Evolutionary conservation across 176 grass and related monocot species (phyloP).

Genomic region (Juncus inflexus): DNA sequence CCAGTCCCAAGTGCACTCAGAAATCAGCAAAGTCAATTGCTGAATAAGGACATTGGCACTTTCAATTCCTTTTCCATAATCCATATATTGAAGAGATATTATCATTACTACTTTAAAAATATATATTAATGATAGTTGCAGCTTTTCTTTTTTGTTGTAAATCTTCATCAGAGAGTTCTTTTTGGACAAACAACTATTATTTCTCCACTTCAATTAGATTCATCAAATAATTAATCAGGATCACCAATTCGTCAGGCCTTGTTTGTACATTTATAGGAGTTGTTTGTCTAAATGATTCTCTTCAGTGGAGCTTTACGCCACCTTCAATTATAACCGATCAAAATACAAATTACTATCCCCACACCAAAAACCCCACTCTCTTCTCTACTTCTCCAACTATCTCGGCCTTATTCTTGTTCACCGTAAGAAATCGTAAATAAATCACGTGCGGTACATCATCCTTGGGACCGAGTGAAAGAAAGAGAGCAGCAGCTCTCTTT

Average conservation of each 20-base stretch:
- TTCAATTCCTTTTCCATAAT: no score
- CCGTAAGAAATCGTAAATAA: slow-evolving; percentile 9
- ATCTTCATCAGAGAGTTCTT: no score
- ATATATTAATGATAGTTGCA: no score
- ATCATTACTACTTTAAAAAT: no score
- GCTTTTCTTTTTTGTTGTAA: no score
- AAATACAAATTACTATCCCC: slow-evolving; percentile 3
- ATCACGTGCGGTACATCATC: background rate
- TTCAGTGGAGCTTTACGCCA: slow-evolving; percentile 41
- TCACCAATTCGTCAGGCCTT: background rate
- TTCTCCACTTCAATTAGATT: background rate
- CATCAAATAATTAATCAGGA: slow-evolving; percentile 5
- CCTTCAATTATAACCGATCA: slow-evolving; percentile 41
- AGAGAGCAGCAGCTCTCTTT: background rate
- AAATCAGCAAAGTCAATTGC: no score
- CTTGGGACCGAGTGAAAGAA: background rate
- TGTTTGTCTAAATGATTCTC: slow-evolving; percentile 27
- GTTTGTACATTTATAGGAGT: slow-evolving; percentile 28
- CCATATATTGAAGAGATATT: no score
- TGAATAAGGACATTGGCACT: no score
- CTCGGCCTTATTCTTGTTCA: background rate
- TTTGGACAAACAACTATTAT: no score
- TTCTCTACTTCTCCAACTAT: background rate
- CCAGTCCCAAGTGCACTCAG: no score
- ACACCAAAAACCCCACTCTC: background rate